Percentiles rank a stretch among this genome's conserved stretches.
Evolutionary conservation across 225 moss, liverwort and hornwort genomes (phyloP).

Genomic region (Sphagnum tenellum): DNA sequence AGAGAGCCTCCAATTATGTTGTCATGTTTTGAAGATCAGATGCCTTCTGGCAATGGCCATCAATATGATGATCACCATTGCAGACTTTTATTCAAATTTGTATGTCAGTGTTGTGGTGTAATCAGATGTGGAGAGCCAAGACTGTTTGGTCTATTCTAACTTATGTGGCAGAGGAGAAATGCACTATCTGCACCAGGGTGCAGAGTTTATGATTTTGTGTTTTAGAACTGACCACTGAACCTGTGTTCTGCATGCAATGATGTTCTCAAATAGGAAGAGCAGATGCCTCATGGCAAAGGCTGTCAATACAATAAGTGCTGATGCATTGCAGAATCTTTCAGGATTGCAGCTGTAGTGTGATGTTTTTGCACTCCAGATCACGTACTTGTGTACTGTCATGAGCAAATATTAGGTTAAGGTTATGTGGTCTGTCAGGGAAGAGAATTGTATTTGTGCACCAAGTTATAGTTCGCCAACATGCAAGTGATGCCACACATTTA

Average conservation of each 20-base stretch:
- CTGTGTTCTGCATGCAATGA: constrained; percentile 15
- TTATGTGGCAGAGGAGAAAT: background rate
- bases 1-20: too few species aligned
- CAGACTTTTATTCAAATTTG: background rate
- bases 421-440: too few species aligned
- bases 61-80: too few species aligned
- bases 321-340: constrained; percentile 3
- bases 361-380: background rate
- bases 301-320: constrained; percentile 6
- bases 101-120: background rate
- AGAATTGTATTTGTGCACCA: too few species aligned
- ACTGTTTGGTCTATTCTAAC: background rate
- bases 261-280: constrained; percentile 26
- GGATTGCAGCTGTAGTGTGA: background rate
- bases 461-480: too few species aligned
- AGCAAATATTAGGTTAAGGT: too few species aligned
- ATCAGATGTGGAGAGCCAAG: background rate
- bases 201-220: background rate
- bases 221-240: background rate
- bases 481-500: too few species aligned
- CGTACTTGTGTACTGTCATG: background rate
- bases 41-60: constrained; percentile 9
- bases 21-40: constrained; percentile 32
- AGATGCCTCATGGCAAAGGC: constrained; percentile 31
- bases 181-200: too few species aligned